phyloP scores from a whole-genome alignment of 2,329 filamentous ascomycete species.

The Fusarium albosuccineum region DNA sequence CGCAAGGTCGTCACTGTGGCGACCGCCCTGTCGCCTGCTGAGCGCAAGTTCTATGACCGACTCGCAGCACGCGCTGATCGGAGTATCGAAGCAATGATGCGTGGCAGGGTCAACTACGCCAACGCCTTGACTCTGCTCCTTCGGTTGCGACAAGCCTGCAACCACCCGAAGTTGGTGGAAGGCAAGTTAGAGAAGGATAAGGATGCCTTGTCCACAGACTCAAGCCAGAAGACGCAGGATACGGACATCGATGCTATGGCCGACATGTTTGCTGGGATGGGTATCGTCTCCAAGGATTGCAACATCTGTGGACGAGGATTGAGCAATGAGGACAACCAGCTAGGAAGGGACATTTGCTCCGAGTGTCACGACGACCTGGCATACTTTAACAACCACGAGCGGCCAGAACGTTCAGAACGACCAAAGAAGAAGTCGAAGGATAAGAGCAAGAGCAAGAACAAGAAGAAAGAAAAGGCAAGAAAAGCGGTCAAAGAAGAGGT shows the following conservation, averaged over 20 bases:
- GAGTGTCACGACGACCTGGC: slow-evolving; percentile 83
- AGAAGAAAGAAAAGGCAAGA: slow-evolving; percentile 37
- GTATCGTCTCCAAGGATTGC: slow-evolving; percentile 81
- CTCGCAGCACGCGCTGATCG: slow-evolving; percentile 87
- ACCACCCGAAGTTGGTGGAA: slow-evolving; percentile 90
- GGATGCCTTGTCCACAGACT: slow-evolving; percentile 80
- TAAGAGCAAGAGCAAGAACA: slow-evolving; percentile 28
- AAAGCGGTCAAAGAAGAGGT: slow-evolving; percentile 18
- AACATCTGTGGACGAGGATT: slow-evolving; percentile 84
- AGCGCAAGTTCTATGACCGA: slow-evolving; percentile 87
- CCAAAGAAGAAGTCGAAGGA: slow-evolving; percentile 40
- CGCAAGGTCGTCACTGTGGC: slow-evolving; percentile 87
- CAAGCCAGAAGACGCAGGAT: slow-evolving; percentile 65
- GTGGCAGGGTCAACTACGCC: slow-evolving; percentile 86
- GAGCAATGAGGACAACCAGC: slow-evolving; percentile 59
- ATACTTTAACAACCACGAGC: slow-evolving; percentile 67
- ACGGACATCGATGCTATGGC: slow-evolving; percentile 85
- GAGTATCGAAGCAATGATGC: slow-evolving; percentile 91
- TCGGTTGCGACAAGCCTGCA: slow-evolving; percentile 91
- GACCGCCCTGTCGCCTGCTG: slow-evolving; percentile 81
- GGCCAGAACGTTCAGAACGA: slow-evolving; percentile 54
- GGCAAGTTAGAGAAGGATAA: slow-evolving; percentile 88
- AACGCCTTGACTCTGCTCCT: slow-evolving; percentile 94
- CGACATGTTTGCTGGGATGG: slow-evolving; percentile 87
- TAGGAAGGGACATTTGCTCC: slow-evolving; percentile 68